Percentiles rank a stretch among this genome's conserved stretches.
Conservation (phyloP, 108 stramenopile species). For the Aurantiochytrium sp. region DNA sequence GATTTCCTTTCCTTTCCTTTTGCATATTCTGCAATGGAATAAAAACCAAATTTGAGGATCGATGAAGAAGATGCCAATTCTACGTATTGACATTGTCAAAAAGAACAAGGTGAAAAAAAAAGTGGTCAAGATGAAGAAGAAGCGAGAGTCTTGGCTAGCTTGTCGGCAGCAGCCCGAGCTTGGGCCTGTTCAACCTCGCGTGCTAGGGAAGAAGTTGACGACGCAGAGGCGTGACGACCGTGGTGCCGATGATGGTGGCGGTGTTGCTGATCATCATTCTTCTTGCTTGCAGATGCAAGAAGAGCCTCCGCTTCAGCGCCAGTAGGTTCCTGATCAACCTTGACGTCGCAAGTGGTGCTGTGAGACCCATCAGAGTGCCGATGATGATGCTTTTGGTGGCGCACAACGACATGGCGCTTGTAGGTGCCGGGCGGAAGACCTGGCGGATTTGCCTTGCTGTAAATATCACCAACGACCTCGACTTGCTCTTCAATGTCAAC, state of each 20-base stretch:
- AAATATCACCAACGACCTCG: background rate
- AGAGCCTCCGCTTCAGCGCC: no score
- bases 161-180: no score
- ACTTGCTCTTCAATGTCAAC: conserved; percentile 2
- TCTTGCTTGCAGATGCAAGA: background rate
- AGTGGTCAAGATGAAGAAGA: no score
- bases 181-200: background rate
- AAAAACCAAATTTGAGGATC: no score
- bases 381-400: background rate
- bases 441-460: background rate
- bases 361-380: background rate
- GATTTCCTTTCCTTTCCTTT: no score
- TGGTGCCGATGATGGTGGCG: background rate
- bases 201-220: background rate
- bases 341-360: background rate
- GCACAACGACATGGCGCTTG: background rate
- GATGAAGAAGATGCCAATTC: no score
- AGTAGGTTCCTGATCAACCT: no score
- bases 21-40: no score
- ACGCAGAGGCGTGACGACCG: background rate
- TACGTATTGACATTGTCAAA: no score
- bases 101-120: no score
- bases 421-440: background rate
- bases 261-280: background rate
- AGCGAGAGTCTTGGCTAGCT: no score